Conservation (phyloP, 2,329 filamentous ascomycete genomes). For the Ophiostoma tasmaniense region DNA sequence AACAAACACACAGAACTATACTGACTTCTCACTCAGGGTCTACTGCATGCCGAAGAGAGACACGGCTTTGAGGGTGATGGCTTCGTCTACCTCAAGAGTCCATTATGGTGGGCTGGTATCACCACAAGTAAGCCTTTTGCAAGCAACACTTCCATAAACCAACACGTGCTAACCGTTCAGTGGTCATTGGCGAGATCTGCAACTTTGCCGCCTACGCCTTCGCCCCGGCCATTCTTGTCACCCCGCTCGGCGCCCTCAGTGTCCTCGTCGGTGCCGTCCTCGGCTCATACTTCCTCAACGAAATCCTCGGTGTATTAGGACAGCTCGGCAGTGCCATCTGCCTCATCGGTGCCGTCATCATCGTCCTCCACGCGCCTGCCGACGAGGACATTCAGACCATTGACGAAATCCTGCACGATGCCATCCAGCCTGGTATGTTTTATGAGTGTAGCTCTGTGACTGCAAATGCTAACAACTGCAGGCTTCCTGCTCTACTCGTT, state of each 20-base stretch:
- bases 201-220: constrained; percentile 99
- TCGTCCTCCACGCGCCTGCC: constrained; percentile 91
- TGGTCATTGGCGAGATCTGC: constrained; percentile 86
- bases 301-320: constrained; percentile 81
- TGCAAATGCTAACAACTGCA: constrained; percentile 32
- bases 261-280: constrained; percentile 92
- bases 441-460: neutral
- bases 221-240: constrained; percentile 96
- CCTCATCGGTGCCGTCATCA: constrained; percentile 91
- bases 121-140: constrained; percentile 57
- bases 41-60: constrained; percentile 80
- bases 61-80: constrained; percentile 97
- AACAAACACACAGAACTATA: constrained; percentile 11
- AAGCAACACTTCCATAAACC: neutral
- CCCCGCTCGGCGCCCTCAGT: constrained; percentile 83
- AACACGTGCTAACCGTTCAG: constrained; percentile 35
- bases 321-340: constrained; percentile 95
- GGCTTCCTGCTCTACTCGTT: constrained; percentile 85
- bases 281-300: constrained; percentile 87
- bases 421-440: constrained; percentile 57
- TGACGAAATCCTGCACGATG: constrained; percentile 83
- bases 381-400: constrained; percentile 87
- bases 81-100: constrained; percentile 85
- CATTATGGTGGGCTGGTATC: constrained; percentile 97
- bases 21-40: constrained; percentile 15